Evolutionary conservation across 208 protist genomes (phyloP).

Genomic region (Naegleria lovaniensis): DNA sequence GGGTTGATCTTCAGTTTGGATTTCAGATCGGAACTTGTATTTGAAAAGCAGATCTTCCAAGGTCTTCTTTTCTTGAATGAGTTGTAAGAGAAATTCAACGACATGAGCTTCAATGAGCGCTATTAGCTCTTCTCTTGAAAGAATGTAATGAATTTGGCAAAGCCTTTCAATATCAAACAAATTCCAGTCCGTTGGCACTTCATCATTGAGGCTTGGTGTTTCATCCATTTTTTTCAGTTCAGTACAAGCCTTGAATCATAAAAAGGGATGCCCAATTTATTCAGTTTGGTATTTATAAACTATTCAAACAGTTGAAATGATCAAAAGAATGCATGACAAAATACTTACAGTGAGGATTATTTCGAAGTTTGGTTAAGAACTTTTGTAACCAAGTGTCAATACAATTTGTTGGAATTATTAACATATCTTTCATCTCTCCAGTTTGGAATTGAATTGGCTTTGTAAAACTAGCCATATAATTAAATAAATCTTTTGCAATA

Average conservation of each 20-base stretch:
- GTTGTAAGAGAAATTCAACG: not conserved
- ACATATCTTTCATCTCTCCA: not conserved
- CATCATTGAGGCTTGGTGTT: too few species aligned
- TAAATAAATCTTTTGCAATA: conserved; percentile 17
- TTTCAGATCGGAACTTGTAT: not conserved
- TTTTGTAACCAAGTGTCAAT: conserved; percentile 16
- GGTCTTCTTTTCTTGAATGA: not conserved
- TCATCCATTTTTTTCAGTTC: not conserved
- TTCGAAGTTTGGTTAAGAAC: not conserved
- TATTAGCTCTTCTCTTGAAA: not conserved
- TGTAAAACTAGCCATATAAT: not conserved
- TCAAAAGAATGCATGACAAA: not conserved
- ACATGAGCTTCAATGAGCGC: not conserved
- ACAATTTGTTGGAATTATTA: not conserved
- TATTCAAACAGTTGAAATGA: not conserved
- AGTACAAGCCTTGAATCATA: too few species aligned
- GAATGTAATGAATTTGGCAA: not conserved
- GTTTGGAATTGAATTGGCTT: not conserved
- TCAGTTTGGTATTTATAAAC: not conserved
- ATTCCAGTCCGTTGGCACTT: not conserved
- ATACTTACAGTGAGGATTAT: not conserved
- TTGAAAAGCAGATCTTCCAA: not conserved
- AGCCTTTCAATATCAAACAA: conserved; percentile 5
- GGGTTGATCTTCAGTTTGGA: too few species aligned
- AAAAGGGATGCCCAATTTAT: too few species aligned